phyloP scores from a whole-genome alignment of 805 yeast species.

The Lachancea lanzarotensis region DNA sequence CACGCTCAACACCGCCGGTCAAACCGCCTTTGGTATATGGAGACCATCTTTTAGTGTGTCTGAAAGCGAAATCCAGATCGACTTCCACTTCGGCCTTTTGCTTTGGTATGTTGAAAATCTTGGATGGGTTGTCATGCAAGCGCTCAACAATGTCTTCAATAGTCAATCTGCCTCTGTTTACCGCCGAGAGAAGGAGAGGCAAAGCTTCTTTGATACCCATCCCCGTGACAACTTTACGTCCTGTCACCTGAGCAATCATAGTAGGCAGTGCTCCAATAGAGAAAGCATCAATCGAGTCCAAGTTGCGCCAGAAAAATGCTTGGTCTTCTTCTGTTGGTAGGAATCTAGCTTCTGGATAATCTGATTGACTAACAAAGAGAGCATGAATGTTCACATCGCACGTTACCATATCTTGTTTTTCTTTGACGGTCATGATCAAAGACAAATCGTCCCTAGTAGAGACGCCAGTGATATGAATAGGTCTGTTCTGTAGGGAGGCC shows the following conservation, averaged over 20 bases:
- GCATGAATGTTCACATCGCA: slow-evolving; percentile 83
- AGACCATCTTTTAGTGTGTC: slow-evolving; percentile 47
- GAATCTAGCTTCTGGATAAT: slow-evolving; percentile 62
- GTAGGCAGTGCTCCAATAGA: slow-evolving; percentile 78
- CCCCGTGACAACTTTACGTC: slow-evolving; percentile 58
- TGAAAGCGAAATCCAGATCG: slow-evolving; percentile 56
- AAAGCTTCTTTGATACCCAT: slow-evolving; percentile 73
- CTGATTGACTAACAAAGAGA: slow-evolving; percentile 66
- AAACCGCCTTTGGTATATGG: slow-evolving; percentile 50
- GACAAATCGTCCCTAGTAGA: slow-evolving; percentile 74
- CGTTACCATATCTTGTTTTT: slow-evolving; percentile 73
- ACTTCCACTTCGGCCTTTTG: slow-evolving; percentile 76
- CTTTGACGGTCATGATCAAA: slow-evolving; percentile 78
- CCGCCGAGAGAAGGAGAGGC: slow-evolving; percentile 78
- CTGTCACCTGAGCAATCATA: slow-evolving; percentile 58
- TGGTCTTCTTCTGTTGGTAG: slow-evolving; percentile 81
- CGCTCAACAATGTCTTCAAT: slow-evolving; percentile 63
- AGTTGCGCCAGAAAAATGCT: slow-evolving; percentile 69
- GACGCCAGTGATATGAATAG: slow-evolving; percentile 85
- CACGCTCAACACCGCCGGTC: slow-evolving; percentile 85
- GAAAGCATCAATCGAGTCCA: slow-evolving; percentile 74
- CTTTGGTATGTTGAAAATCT: slow-evolving; percentile 75
- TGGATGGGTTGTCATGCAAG: slow-evolving; percentile 75
- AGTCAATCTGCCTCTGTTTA: slow-evolving; percentile 63
- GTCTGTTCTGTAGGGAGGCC: slow-evolving; percentile 79